These are phyloP conservation scores for Hansenula lynferdii DNA, from an alignment of 1,139 yeast genomes.

Conservation along the genomic window DNA sequence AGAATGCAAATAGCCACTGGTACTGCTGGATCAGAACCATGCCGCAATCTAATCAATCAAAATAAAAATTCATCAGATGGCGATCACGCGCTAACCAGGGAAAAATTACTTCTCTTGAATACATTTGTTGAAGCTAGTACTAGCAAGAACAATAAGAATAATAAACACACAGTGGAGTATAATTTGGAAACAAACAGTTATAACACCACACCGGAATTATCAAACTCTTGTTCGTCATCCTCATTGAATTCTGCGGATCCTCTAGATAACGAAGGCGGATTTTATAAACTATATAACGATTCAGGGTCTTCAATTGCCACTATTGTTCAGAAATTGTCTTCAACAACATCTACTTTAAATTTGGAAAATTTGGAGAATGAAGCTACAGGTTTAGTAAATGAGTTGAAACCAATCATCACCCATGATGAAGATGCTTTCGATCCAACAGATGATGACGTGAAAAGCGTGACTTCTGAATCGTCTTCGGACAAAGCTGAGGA, in stretches of 20 bases:
- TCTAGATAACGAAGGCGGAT: not conserved
- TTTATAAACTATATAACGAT: slow-evolving; percentile 1
- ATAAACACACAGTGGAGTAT: too few species aligned
- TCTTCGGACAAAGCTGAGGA: slow-evolving; percentile 4
- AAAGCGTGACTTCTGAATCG: slow-evolving; percentile 4
- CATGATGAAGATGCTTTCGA: not conserved
- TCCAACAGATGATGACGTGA: slow-evolving; percentile 5
- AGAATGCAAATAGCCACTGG: not conserved
- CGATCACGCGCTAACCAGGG: slow-evolving; percentile 1
- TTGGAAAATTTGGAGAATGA: slow-evolving; percentile 4
- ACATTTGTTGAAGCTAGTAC: too few species aligned
- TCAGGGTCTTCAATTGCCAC: slow-evolving; percentile 22
- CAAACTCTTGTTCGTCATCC: not conserved
- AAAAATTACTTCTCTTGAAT: not conserved
- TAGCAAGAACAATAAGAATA: too few species aligned
- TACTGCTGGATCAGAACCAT: not conserved
- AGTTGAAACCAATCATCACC: not conserved
- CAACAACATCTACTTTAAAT: slow-evolving; percentile 18
- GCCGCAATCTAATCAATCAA: not conserved
- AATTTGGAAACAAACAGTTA: not conserved
- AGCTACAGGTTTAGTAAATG: not conserved
- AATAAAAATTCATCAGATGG: not conserved
- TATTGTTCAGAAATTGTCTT: slow-evolving; percentile 16
- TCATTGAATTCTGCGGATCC: not conserved
- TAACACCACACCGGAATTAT: not conserved